Percentiles rank a stretch among this genome's conserved stretches.
Evolutionary conservation across 1,284 basidiomycete species (phyloP).

Genomic region (Mycosarcoma maydis): DNA sequence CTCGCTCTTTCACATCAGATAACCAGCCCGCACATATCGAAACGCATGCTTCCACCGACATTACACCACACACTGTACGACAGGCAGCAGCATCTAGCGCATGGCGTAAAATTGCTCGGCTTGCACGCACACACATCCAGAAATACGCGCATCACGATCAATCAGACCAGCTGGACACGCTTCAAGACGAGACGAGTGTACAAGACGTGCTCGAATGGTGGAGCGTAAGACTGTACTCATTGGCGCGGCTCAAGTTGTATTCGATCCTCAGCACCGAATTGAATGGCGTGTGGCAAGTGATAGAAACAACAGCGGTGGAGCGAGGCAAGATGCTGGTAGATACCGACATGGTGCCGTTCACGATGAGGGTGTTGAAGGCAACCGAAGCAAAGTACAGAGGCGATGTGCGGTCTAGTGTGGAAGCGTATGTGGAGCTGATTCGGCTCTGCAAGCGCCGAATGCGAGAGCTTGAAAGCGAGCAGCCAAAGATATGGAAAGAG

Average conservation of each 20-base stretch:
- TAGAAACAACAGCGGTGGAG: too few relatives aligned
- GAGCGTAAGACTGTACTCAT: constrained; percentile 36
- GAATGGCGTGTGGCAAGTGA: constrained; percentile 20
- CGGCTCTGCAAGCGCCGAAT: constrained; percentile 15
- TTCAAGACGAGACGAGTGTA: not conserved
- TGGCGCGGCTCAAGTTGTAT: constrained; percentile 35
- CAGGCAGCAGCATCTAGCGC: constrained; percentile 21
- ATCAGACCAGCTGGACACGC: not conserved
- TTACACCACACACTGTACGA: too few relatives aligned
- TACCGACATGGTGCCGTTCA: constrained; percentile 24
- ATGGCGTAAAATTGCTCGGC: constrained; percentile 39
- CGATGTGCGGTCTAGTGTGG: constrained; percentile 3
- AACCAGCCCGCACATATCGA: too few relatives aligned
- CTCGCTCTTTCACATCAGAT: not conserved
- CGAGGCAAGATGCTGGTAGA: constrained; percentile 2
- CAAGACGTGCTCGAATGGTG: constrained; percentile 40
- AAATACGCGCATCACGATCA: not conserved
- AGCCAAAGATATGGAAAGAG: constrained; percentile 16
- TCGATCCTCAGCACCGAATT: constrained; percentile 41
- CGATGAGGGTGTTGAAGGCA: constrained; percentile 21
- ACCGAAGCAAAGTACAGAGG: constrained; percentile 25
- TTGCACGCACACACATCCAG: constrained; percentile 16
- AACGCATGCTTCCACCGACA: too few relatives aligned
- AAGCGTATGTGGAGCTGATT: constrained; percentile 16
- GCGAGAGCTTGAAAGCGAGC: constrained; percentile 8